Evolutionary conservation across 371 early-diverging fungal species (phyloP).

Genomic region (Apophysomyces elegans): DNA sequence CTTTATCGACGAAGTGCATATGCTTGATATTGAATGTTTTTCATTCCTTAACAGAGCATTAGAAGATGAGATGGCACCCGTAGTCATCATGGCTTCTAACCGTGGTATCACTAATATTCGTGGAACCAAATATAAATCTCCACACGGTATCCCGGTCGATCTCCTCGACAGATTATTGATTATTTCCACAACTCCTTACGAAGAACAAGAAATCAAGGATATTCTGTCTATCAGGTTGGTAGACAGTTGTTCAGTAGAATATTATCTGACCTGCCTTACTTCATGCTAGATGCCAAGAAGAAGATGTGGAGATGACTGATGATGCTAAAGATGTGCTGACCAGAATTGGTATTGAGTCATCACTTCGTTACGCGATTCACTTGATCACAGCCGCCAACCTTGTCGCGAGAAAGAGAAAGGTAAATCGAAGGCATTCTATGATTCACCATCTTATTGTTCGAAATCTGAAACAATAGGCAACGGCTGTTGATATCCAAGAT

Average conservation of each 20-base stretch:
- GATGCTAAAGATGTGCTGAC: constrained; percentile 91
- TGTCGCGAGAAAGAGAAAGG: constrained; percentile 90
- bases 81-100: constrained; percentile 99
- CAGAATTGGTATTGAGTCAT: constrained; percentile 89
- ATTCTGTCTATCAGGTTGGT: constrained; percentile 84
- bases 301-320: constrained; percentile 95
- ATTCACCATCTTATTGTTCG: neutral
- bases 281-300: constrained; percentile 82
- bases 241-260: neutral
- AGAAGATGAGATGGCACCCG: constrained; percentile 94
- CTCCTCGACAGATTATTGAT: constrained; percentile 94
- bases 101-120: constrained; percentile 93
- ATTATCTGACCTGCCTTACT: neutral
- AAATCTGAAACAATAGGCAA: constrained; percentile 51
- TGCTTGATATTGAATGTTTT: constrained; percentile 99
- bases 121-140: constrained; percentile 92
- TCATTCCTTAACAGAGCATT: constrained; percentile 97
- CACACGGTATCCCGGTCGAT: constrained; percentile 98
- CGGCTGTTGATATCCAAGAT: constrained; percentile 89
- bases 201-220: constrained; percentile 84
- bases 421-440: constrained; percentile 19
- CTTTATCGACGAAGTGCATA: constrained; percentile 99
- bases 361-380: constrained; percentile 97
- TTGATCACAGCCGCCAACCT: constrained; percentile 93
- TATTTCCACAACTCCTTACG: constrained; percentile 89